These are phyloP conservation scores for Zymoseptoria crescenta DNA, from an alignment of 2,329 filamentous ascomycete genomes.

Conservation along the genomic window DNA sequence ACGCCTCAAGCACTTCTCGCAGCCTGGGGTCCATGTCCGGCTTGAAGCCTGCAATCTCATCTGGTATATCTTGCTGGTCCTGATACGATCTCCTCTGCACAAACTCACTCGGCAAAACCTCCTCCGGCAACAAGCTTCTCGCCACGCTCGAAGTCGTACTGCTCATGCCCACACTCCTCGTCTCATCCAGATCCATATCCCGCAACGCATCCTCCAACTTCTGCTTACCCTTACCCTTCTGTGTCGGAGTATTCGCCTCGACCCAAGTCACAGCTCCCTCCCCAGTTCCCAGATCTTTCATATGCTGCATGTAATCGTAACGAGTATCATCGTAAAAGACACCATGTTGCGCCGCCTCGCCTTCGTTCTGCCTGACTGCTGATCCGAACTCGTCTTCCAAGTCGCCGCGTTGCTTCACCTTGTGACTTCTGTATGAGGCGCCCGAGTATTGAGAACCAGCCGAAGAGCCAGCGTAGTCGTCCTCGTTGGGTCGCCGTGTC, in stretches of 20 bases:
- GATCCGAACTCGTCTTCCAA: constrained; percentile 66
- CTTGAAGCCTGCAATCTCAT: constrained; percentile 86
- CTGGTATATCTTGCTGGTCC: constrained; percentile 85
- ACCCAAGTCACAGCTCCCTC: constrained; percentile 72
- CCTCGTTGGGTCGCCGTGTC: constrained; percentile 15
- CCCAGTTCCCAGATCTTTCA: constrained; percentile 67
- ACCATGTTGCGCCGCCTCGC: constrained; percentile 88
- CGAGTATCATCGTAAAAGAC: constrained; percentile 91
- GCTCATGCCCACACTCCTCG: constrained; percentile 35
- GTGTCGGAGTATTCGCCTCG: constrained; percentile 53
- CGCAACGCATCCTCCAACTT: constrained; percentile 75
- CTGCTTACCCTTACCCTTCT: constrained; percentile 60
- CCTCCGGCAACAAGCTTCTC: constrained; percentile 55
- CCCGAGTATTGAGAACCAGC: constrained; percentile 30
- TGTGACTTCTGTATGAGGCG: constrained; percentile 21
- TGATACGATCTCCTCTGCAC: constrained; percentile 73
- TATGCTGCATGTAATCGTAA: constrained; percentile 99
- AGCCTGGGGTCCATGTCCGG: constrained; percentile 95
- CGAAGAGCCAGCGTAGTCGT: constrained; percentile 22
- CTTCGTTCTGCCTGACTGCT: constrained; percentile 76
- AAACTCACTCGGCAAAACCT: constrained; percentile 72
- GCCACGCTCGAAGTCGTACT: constrained; percentile 33
- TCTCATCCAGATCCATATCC: constrained; percentile 36
- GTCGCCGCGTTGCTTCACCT: constrained; percentile 52
- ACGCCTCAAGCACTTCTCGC: constrained; percentile 81